Evolutionary conservation across 805 yeast species (phyloP).

Genomic region (Starmerella floris): DNA sequence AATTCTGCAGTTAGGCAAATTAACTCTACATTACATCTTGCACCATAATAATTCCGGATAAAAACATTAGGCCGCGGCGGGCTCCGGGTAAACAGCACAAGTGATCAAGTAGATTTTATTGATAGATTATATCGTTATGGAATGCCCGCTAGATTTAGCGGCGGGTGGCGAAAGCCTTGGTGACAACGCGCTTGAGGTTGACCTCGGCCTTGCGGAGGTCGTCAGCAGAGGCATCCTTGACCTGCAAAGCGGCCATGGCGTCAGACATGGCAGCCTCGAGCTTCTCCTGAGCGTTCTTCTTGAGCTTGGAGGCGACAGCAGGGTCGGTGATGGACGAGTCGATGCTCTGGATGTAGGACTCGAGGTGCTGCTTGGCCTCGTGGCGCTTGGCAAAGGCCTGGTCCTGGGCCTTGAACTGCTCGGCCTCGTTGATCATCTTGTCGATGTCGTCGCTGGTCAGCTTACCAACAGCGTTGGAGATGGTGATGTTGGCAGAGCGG

Average conservation of each 20-base stretch:
- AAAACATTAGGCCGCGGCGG: too few species aligned
- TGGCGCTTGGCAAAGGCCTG: slow-evolving; percentile 99
- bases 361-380: slow-evolving; percentile 98
- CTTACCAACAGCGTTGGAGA: slow-evolving; percentile 98
- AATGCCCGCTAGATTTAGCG: too few species aligned
- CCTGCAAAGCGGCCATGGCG: slow-evolving; percentile 93
- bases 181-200: slow-evolving; percentile 96
- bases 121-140: background rate
- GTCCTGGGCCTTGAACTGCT: slow-evolving; percentile 96
- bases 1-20: too few species aligned
- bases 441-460: slow-evolving; percentile 92
- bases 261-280: slow-evolving; percentile 96
- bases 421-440: slow-evolving; percentile 97
- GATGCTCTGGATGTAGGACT: slow-evolving; percentile 91
- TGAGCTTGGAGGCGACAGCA: slow-evolving; percentile 90
- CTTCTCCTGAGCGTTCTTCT: slow-evolving; percentile 94
- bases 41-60: too few species aligned
- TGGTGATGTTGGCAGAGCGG: slow-evolving; percentile 94
- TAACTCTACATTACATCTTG: too few species aligned
- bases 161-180: slow-evolving; percentile 98
- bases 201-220: slow-evolving; percentile 99
- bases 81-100: too few species aligned
- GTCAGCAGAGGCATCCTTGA: slow-evolving; percentile 92
- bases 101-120: background rate
- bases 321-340: slow-evolving; percentile 97